Conservation (phyloP, 2,329 filamentous ascomycete species). For the Colletotrichum sp. region DNA sequence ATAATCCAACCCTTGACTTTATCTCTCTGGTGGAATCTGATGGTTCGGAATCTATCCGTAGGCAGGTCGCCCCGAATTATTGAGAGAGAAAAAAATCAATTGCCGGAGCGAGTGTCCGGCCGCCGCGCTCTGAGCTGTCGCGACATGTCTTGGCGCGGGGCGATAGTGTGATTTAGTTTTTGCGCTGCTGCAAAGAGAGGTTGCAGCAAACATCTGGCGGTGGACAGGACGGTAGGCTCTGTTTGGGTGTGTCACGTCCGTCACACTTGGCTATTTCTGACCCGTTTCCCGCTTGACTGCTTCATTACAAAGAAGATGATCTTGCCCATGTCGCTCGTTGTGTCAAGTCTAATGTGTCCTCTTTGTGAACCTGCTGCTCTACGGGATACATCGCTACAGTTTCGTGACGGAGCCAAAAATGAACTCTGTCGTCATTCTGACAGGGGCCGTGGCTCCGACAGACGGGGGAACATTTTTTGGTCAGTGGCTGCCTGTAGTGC, state of each 20-base stretch:
- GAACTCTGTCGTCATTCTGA: background rate
- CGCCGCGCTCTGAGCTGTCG: background rate
- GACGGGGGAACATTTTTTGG: background rate
- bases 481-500: background rate
- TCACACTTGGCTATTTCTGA: background rate
- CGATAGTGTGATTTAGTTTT: background rate
- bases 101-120: background rate
- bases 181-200: background rate
- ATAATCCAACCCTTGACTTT: background rate
- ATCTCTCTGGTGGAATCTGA: background rate
- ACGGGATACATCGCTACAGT: background rate
- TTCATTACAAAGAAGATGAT: background rate
- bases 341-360: background rate
- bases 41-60: background rate
- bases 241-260: background rate
- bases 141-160: conserved; percentile 12
- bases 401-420: background rate
- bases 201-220: background rate
- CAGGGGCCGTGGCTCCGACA: background rate
- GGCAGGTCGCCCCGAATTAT: background rate
- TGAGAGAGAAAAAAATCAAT: background rate
- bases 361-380: background rate
- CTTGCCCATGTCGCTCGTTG: background rate
- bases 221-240: background rate
- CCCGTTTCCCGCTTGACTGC: background rate